Base-by-base conservation (phyloP, 345 rosid species). In the Adansonia digitata region DNA sequence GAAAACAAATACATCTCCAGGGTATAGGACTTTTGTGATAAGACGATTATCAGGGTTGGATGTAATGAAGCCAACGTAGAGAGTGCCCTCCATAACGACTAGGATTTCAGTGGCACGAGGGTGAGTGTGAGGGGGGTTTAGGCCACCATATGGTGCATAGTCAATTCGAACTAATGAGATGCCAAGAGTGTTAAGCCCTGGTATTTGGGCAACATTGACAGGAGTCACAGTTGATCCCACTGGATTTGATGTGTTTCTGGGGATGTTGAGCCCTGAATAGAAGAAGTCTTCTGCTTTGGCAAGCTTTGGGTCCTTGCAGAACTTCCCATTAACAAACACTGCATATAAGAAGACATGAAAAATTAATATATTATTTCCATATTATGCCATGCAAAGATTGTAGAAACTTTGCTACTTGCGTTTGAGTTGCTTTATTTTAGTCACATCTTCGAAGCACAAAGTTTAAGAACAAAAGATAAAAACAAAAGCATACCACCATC, bases 301-400 rank as follows among this genome's bases (percentile, higher is more conserved):
- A 9, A 43, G 76, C 17, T 46, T 77, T 0, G 80, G 87, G 72
- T 84, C 78, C 71, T 75, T 81, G 78, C 85, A 84, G 49, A 84
- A 77, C 69, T 79, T 72, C 7, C 83, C 87, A n/a, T n/a, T 79
- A 65, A 81, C 84, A 49, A 82, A 84, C 18, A 84, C 84, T 77
- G 60, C 79, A 72, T 11, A 10, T 2, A 71, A 4, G 26, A 49
- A 17, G 24, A 5, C 2, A 12, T 43, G 12, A 34, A 9, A 14
- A 13, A 49, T 18, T 51, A 35, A n/a, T 51, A 6, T 10, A 7
- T 45, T 62, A 20, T 5, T 37, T 56, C 7, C 18, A 18, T 31
- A 31, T 31, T 37, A 37, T 37, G 5, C n/a, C n/a, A n/a, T n/a
- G n/a, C n/a, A n/a, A n/a, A n/a, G n/a, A n/a, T n/a, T n/a, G n/a